Evolutionary conservation across 306 rosid genomes (phyloP), one percentile per base, ranked within the genome.

Genomic region (Prosopis cineraria): DNA sequence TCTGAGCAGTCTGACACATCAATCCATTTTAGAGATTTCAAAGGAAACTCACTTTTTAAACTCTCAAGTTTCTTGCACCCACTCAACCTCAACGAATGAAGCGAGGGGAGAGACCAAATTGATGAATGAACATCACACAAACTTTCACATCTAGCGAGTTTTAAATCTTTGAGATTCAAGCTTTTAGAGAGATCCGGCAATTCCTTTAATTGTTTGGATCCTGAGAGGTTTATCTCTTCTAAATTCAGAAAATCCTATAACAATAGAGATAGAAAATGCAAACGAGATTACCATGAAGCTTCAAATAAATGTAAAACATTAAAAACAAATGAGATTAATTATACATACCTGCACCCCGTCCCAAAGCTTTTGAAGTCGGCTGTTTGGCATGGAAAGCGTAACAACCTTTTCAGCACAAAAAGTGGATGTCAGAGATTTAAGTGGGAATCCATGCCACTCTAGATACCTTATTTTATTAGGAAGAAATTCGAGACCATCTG

Each of bases 131-230:
- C 30, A 9, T 65, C 7, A 3, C 17, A 5, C 64, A 81, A 71
- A 50, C 41, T 76, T 20, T 4, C 9, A 5, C 52, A 67, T 1
- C 0, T 0, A 4, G 0, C 0, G 5, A 67, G 50, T 5, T 0
- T 0, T 11, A 40, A 20, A 0, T 0, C 1, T 39, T 76, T 53
- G 44, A 81, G 67, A 10, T n/a, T 27, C 8, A 20, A 56, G 36
- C 74, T 44, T 17, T 43, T 31, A 1, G 81, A 76, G 37, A 81
- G 76, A 71, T 81, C 37, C 10, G 81, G 85, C 2, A 81, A 24
- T 60, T 77, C 69, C 11, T 10, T 71, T 44, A 81, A 33, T 4
- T 36, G 11, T 20, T 0, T 52, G 29, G 37, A 62, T 30, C 24
- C 41, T 0, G 0, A 6, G 7, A 62, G 24, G 12, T 62, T 2